Conservation (phyloP, 495 filamentous ascomycete species). For the Lichina pygmaea region DNA sequence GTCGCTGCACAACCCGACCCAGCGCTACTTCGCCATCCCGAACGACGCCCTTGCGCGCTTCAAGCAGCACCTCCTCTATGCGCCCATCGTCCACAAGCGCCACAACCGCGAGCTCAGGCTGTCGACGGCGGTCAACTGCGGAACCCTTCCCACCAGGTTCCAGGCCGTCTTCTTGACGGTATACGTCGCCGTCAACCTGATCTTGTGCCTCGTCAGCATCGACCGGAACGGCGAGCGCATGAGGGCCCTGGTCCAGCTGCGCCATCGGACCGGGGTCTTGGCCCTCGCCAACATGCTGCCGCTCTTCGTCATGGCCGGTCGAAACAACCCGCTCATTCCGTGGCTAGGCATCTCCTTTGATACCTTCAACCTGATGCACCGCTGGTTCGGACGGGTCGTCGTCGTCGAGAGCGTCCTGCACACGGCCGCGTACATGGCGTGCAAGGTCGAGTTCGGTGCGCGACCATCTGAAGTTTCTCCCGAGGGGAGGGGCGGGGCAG, state of each 20-base stretch:
- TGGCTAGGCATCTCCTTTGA: conserved; percentile 43
- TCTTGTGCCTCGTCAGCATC: conserved; percentile 54
- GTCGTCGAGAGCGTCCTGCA: conserved; percentile 36
- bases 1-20: conserved; percentile 25
- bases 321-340: conserved; percentile 31
- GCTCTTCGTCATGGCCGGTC: conserved; percentile 39
- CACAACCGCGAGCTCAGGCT: conserved; percentile 77
- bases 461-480: conserved; percentile 19
- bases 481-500: conserved; percentile 6
- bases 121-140: conserved; percentile 64
- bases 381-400: conserved; percentile 55
- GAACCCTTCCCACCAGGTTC: conserved; percentile 67
- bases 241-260: conserved; percentile 34
- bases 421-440: conserved; percentile 6
- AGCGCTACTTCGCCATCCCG: conserved; percentile 22
- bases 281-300: conserved; percentile 79
- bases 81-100: conserved; percentile 55
- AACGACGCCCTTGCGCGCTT: conserved; percentile 29
- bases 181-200: conserved; percentile 52
- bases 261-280: conserved; percentile 64
- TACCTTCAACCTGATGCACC: conserved; percentile 55
- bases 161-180: conserved; percentile 46
- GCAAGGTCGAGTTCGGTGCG: not conserved
- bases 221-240: conserved; percentile 22
- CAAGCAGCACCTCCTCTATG: conserved; percentile 60